Base-by-base conservation (phyloP, 106 monocot species). In the Phalaenopsis aphrodite region DNA sequence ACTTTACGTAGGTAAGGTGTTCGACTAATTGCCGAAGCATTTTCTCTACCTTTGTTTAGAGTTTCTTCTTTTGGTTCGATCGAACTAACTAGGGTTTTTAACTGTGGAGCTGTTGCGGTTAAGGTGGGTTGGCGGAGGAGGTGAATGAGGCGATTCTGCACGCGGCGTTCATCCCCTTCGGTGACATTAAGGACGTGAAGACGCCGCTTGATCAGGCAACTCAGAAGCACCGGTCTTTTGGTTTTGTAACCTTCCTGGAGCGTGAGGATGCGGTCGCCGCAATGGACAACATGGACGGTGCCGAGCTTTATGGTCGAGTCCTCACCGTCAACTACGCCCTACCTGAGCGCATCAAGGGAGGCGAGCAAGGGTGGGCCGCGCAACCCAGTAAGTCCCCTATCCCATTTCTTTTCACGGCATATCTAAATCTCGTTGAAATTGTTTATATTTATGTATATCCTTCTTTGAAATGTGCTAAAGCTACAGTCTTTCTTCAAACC, bases 171-270 rank as follows among this genome's bases (percentile, higher is more conserved):
- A 85, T 99, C 14, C 98, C 98, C 39, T 94, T 99, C 80, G 98
- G 94, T 8, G 98, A 99, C 85, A 91, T 99, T 64, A 99, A 99
- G 91, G 98, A 99, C 79, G 98, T 98, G 55, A 98, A 98, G 83
- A 98, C 98, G 66, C 98, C 98, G 41, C 87, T 98, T 2, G 98
- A 98, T 80, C 98, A 91, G 83, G 94, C 94, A n/a, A 98, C 98
- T 36, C 91, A 98, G 85, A 98, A 98, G 89, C 98, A 98, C 91
- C 79, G 98, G 3, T 98, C 98, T 42, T 98, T 98, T 75, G 98
- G 98, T 1, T 98, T 98, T 84, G 98, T 98, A 67, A 98, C 98
- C 38, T 94, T 98, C 87, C 85, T 98, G 17, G 98, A 98, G 85
- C 84, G 90, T 39, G 98, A 98, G 81, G 98, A 98, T 66, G 98